A percentile compares a stretch with the other conserved stretches of the same genome.
Conservation (phyloP, 345 rosid genomes). For the Ceriops tagal region DNA sequence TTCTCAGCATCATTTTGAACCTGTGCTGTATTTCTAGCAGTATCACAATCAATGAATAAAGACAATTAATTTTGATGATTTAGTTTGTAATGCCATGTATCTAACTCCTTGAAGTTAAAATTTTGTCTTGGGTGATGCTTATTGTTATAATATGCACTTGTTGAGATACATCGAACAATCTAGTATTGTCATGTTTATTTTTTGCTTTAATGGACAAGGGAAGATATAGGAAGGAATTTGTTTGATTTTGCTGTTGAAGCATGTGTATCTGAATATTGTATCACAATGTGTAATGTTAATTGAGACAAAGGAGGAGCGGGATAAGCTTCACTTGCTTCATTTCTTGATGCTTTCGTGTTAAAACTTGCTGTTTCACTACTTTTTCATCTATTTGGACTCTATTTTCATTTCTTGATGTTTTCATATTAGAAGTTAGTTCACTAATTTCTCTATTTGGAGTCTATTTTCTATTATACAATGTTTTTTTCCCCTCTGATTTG, state of each 20-base stretch:
- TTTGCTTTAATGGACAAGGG: not conserved
- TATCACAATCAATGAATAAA: not conserved
- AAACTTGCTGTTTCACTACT: no score
- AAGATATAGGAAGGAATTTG: not conserved
- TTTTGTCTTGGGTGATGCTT: not conserved
- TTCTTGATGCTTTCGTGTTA: no score
- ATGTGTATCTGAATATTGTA: not conserved
- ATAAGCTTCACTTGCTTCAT: no score
- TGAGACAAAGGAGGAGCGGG: not conserved
- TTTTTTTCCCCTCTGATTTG: no score
- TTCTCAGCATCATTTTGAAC: not conserved
- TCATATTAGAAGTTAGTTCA: no score
- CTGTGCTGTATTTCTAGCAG: not conserved
- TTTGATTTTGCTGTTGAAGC: not conserved
- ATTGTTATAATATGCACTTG: not conserved
- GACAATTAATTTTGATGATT: not conserved
- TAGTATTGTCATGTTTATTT: not conserved
- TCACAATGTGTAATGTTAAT: not conserved
- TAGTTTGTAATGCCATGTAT: not conserved
- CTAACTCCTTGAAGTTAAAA: not conserved
- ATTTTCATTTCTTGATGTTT: no score
- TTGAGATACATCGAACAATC: not conserved
- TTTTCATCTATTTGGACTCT: no score
- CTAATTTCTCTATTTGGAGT: no score
- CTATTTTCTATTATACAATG: no score